Evolutionary conservation across 1,284 basidiomycete genomes (phyloP).

Genomic region (Wolfiporia cocos): DNA sequence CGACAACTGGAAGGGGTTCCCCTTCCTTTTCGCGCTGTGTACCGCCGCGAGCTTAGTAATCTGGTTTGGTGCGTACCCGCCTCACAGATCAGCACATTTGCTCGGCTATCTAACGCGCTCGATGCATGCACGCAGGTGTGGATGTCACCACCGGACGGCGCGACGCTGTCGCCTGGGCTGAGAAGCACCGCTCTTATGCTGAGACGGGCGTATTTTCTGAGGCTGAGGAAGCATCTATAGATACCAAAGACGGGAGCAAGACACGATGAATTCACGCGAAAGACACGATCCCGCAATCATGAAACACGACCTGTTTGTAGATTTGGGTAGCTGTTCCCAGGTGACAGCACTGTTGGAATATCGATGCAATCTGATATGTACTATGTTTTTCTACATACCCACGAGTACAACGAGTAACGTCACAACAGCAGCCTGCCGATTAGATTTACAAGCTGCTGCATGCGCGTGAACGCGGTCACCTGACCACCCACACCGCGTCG

Average conservation of each 20-base stretch:
- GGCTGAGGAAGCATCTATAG: constrained; percentile 18
- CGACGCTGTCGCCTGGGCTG: constrained; percentile 62
- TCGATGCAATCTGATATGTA: too few species aligned
- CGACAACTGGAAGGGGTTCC: constrained; percentile 78
- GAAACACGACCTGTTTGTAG: too few species aligned
- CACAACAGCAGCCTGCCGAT: too few species aligned
- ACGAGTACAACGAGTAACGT: too few species aligned
- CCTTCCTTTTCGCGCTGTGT: constrained; percentile 76
- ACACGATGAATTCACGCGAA: too few species aligned
- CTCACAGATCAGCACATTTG: not conserved
- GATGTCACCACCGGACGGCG: constrained; percentile 63
- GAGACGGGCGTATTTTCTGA: constrained; percentile 18
- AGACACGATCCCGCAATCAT: too few species aligned
- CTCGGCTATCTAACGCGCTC: not conserved
- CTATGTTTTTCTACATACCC: too few species aligned
- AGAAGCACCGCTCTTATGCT: constrained; percentile 26
- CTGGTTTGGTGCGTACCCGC: constrained; percentile 47
- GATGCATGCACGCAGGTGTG: constrained; percentile 33
- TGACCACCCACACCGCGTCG: too few species aligned
- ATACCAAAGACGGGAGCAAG: constrained; percentile 10
- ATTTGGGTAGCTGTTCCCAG: too few species aligned
- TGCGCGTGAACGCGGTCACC: too few species aligned
- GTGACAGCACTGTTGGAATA: too few species aligned
- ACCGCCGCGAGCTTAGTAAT: constrained; percentile 58
- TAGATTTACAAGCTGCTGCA: too few species aligned